phyloP scores from a whole-genome alignment of 176 grass and related monocot species.

The Triticum monococcum region DNA sequence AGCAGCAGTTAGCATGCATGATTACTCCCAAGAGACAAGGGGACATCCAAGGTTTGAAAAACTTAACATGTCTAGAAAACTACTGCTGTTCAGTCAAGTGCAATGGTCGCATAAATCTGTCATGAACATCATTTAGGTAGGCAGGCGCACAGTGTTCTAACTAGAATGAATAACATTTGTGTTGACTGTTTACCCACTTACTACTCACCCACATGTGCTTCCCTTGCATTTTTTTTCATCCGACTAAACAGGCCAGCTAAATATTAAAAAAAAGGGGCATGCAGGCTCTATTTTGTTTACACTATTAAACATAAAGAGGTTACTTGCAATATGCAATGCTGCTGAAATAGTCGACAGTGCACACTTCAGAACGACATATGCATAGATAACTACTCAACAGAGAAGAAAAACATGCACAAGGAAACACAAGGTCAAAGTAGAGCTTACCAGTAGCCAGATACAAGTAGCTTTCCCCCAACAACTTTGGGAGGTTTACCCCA shows the following conservation, averaged over 20 bases:
- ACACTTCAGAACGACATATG: neutral
- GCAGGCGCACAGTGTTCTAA: neutral
- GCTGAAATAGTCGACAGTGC: neutral
- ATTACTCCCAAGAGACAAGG: neutral
- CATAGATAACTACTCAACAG: conserved; percentile 1
- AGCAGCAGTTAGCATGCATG: neutral
- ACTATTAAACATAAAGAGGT: neutral
- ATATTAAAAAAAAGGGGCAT: neutral
- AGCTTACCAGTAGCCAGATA: conserved; percentile 90
- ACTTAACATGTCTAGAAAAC: neutral
- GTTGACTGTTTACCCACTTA: neutral
- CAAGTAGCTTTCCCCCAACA: conserved; percentile 84
- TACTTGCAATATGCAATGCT: neutral
- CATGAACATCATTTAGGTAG: neutral
- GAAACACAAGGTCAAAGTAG: neutral
- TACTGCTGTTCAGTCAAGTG: neutral
- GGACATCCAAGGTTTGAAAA: neutral
- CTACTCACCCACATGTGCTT: neutral
- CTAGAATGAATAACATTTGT: neutral
- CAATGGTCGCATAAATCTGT: neutral
- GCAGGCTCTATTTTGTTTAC: neutral
- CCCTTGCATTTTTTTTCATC: neutral
- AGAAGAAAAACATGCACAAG: neutral
- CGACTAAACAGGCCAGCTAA: neutral
- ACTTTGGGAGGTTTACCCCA: conserved; percentile 92